Evolutionary conservation across 306 rosid genomes (phyloP), one percentile per base, ranked within the genome.

Genomic region (Vigna mungo): DNA sequence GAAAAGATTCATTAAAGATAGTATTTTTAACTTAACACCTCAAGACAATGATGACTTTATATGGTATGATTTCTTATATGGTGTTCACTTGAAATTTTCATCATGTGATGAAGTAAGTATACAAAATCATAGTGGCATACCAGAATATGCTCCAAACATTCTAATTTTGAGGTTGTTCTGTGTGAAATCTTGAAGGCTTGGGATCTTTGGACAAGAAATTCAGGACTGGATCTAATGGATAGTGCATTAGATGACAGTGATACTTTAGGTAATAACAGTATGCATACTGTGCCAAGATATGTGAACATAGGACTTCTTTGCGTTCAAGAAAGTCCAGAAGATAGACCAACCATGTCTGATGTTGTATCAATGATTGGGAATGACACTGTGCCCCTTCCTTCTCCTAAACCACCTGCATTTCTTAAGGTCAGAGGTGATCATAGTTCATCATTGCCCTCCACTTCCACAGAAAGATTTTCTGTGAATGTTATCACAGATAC

Each of bases 301-400:
- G 62, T 84, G 60, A 84, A 76, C 53, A 84, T 80, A 65, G 82
- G 72, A 47, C 72, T 80, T 32, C 82, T 84, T 0, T 80, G 87
- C 70, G 87, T 80, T 48, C 84, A 84, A 75, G 84, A 80, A 71
- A 71, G 82, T 18, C 61, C 87, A 51, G 74, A 13, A 1, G 87
- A 84, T 9, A 80, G 87, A 12, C 85, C 87, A 18, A 67, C 64
- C 51, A 77, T 84, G 83, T 77, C 83, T 59, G 83, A 80, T 52
- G 83, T 80, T 77, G 85, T 77, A 47, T 66, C 87, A 16, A 77
- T 80, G 87, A 39, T 84, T 51, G 77, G 80, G 17, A 84, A 84
- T 72, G 78, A 84, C 20, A 77, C 13, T 67, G 32, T 49, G 10
- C 27, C 30, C 3, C 47, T 84, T 3, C 80, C 85, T 32, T 64